phyloP scores from a whole-genome alignment of 2,329 filamentous ascomycete genomes.

The Didymella exigua region DNA sequence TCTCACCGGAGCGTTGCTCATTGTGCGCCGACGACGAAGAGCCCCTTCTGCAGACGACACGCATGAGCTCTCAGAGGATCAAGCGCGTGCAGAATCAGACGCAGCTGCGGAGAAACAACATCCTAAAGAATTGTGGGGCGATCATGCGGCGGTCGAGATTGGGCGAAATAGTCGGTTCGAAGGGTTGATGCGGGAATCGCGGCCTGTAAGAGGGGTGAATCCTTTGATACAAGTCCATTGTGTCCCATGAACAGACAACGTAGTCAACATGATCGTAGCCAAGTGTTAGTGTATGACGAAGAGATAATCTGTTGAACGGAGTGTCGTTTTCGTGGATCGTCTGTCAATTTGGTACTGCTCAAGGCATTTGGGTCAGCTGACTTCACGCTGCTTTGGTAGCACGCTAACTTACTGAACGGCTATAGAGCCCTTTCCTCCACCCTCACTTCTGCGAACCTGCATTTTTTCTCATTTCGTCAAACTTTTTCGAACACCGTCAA shows the following conservation, averaged over 20 bases:
- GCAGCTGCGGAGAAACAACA: slow-evolving; percentile 14
- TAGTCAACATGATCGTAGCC: neutral
- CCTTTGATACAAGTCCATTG: neutral
- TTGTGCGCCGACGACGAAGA: slow-evolving; percentile 11
- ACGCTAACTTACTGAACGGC: slow-evolving; percentile 35
- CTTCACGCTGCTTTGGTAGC: neutral
- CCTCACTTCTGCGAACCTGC: slow-evolving; percentile 30
- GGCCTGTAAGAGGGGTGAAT: neutral
- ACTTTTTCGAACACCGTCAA: slow-evolving; percentile 7
- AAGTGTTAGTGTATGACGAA: neutral
- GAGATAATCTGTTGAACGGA: neutral
- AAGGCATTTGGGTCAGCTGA: slow-evolving; percentile 1
- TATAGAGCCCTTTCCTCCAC: slow-evolving; percentile 46
- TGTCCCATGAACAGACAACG: neutral
- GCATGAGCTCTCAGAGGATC: slow-evolving; percentile 30
- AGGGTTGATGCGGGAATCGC: slow-evolving; percentile 1
- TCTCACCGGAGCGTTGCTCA: slow-evolving; percentile 17
- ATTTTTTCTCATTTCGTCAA: slow-evolving; percentile 8
- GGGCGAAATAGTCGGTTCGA: slow-evolving; percentile 29
- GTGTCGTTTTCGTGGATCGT: slow-evolving; percentile 6
- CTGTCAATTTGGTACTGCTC: slow-evolving; percentile 18
- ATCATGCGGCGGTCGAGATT: slow-evolving; percentile 28
- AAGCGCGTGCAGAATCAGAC: slow-evolving; percentile 18
- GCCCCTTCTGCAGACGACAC: neutral
- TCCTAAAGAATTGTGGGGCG: slow-evolving; percentile 23